Percentiles rank a stretch among this genome's conserved stretches.
Evolutionary conservation across 2,329 filamentous ascomycete species (phyloP).

Genomic region (Tolypocladium cylindrosporum): DNA sequence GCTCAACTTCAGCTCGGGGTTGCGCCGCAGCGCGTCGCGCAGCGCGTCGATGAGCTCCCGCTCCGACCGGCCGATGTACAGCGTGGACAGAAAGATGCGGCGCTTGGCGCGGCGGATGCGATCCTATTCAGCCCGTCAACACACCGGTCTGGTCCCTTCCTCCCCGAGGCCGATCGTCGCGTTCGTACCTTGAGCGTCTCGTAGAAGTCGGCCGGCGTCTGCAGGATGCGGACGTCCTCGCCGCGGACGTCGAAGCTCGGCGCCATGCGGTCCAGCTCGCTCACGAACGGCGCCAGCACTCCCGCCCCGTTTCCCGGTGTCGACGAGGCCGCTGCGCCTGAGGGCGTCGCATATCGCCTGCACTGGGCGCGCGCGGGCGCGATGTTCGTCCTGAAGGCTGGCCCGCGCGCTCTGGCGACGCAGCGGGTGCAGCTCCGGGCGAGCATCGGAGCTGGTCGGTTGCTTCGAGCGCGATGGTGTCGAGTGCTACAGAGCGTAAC

Average conservation of each 20-base stretch:
- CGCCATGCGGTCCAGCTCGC: constrained; percentile 77
- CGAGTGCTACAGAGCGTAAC: neutral
- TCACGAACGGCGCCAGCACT: constrained; percentile 43
- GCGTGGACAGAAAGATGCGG: constrained; percentile 84
- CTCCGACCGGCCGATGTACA: constrained; percentile 94
- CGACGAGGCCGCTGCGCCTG: constrained; percentile 18
- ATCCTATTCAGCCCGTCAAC: constrained; percentile 31
- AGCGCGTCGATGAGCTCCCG: constrained; percentile 76
- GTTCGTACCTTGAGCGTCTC: constrained; percentile 69
- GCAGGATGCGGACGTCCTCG: constrained; percentile 69
- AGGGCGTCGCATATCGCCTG: constrained; percentile 29
- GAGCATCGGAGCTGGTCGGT: constrained; percentile 16
- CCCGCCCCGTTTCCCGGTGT: constrained; percentile 17
- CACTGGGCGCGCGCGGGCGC: constrained; percentile 22
- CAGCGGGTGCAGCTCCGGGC: constrained; percentile 23
- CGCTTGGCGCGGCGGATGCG: constrained; percentile 73
- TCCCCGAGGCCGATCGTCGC: neutral
- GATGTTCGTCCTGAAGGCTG: constrained; percentile 2
- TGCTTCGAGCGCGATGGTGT: neutral
- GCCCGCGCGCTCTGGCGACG: constrained; percentile 12
- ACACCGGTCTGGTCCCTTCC: neutral
- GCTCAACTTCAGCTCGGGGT: constrained; percentile 69
- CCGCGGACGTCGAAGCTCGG: constrained; percentile 83
- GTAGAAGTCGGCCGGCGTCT: constrained; percentile 83
- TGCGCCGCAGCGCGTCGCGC: constrained; percentile 61